Evolutionary conservation across 148 eudicot species (phyloP).

Genomic region (Vaccinium vitisidaea): DNA sequence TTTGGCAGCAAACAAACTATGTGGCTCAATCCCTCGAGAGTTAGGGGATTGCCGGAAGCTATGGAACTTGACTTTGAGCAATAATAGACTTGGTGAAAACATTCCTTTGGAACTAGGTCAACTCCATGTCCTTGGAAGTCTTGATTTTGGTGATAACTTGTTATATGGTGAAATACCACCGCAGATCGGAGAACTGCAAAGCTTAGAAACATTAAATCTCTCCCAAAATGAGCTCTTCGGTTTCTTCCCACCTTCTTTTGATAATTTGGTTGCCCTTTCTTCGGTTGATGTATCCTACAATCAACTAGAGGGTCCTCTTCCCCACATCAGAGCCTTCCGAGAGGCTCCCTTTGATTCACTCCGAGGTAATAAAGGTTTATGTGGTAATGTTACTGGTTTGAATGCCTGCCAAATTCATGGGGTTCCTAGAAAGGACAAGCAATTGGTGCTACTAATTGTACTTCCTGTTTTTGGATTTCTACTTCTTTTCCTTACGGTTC

Average conservation of each 20-base stretch:
- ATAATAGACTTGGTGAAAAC: neutral
- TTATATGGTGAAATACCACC: neutral
- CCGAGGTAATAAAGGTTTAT: constrained; percentile 21
- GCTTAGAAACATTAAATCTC: neutral
- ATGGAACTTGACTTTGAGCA: constrained; percentile 4
- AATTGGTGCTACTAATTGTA: neutral
- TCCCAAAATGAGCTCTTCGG: neutral
- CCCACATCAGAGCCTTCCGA: constrained; percentile 18
- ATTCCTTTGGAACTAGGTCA: neutral
- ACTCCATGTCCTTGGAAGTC: neutral
- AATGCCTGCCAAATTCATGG: neutral
- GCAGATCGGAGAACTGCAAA: constrained; percentile 4
- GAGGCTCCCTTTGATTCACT: neutral
- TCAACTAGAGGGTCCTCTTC: constrained; percentile 8
- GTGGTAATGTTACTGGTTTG: constrained; percentile 24
- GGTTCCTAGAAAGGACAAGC: neutral
- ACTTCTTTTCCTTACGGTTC: neutral
- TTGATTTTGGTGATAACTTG: constrained; percentile 5
- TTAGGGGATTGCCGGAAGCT: constrained; percentile 26
- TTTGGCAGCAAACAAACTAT: constrained; percentile 34
- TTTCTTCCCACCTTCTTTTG: constrained; percentile 18
- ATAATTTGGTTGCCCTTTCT: neutral
- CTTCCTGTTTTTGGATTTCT: neutral
- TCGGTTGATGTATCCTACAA: neutral
- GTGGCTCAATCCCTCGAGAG: constrained; percentile 37